phyloP scores from a whole-genome alignment of 2,329 filamentous ascomycete species.

The Penicillium capsulatum region DNA sequence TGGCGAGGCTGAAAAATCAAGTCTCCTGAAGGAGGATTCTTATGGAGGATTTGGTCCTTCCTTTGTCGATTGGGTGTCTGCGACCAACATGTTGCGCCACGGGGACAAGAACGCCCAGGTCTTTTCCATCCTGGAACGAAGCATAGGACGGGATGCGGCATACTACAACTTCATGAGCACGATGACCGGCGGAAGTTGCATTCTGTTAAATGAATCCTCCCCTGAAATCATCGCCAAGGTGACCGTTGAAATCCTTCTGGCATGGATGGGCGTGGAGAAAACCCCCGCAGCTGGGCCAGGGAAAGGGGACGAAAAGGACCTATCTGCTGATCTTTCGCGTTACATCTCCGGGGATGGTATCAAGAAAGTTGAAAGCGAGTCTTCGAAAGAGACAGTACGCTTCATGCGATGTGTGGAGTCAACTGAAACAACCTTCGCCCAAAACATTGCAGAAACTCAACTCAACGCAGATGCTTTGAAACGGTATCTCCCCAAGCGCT shows the following conservation, averaged over 20 bases:
- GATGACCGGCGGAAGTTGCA: slow-evolving; percentile 42
- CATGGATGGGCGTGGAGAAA: slow-evolving; percentile 43
- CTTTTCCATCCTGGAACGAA: slow-evolving; percentile 41
- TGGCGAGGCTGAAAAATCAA: slow-evolving; percentile 24
- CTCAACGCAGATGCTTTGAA: slow-evolving; percentile 19
- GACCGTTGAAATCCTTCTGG: slow-evolving; percentile 42
- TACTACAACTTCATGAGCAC: slow-evolving; percentile 44
- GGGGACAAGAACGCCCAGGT: slow-evolving; percentile 44
- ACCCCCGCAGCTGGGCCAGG: background rate
- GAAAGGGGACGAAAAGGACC: no score
- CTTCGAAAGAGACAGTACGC: no score
- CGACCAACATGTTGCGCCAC: slow-evolving; percentile 31
- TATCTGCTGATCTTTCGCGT: no score
- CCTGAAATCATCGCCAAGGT: slow-evolving; percentile 39
- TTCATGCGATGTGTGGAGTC: no score
- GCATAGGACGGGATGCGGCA: slow-evolving; percentile 17
- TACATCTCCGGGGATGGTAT: no score
- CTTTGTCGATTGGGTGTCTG: slow-evolving; percentile 46
- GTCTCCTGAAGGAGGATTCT: slow-evolving; percentile 6
- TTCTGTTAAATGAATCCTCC: slow-evolving; percentile 27
- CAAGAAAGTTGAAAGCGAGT: no score
- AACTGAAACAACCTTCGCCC: no score
- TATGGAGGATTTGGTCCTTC: slow-evolving; percentile 18
- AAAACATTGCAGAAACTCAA: no score
- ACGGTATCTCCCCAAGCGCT: slow-evolving; percentile 35